A percentile compares a stretch with the other conserved stretches of the same genome.
These are phyloP conservation scores for Microsporum ferrugineum DNA, from an alignment of 2,329 filamentous ascomycete genomes.

Conservation along the genomic window DNA sequence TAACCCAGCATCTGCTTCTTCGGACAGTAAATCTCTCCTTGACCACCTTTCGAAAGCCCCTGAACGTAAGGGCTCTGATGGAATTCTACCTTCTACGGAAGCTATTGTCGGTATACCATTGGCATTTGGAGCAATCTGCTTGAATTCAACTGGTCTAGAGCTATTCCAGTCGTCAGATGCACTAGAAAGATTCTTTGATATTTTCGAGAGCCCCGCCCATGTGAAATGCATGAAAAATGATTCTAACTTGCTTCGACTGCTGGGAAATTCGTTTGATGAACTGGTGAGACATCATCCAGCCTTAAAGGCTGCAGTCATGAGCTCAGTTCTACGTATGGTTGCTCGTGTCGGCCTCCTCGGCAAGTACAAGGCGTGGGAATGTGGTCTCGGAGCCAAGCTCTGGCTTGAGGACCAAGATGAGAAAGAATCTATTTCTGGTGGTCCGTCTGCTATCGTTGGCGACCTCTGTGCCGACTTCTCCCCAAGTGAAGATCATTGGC, in stretches of 20 bases:
- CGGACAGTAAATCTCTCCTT: slow-evolving; percentile 18
- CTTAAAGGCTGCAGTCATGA: slow-evolving; percentile 67
- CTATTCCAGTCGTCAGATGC: slow-evolving; percentile 75
- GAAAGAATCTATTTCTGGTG: slow-evolving; percentile 49
- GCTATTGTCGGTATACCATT: slow-evolving; percentile 77
- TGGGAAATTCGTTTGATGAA: slow-evolving; percentile 86
- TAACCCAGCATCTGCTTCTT: slow-evolving; percentile 15
- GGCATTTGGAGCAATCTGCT: slow-evolving; percentile 83
- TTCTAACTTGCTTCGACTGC: slow-evolving; percentile 55
- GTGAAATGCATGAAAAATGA: slow-evolving; percentile 73
- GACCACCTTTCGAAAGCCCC: slow-evolving; percentile 24
- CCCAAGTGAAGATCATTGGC: slow-evolving; percentile 17
- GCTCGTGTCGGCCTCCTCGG: slow-evolving; percentile 67
- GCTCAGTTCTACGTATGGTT: slow-evolving; percentile 81
- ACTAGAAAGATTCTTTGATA: slow-evolving; percentile 78
- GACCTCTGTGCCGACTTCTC: slow-evolving; percentile 25
- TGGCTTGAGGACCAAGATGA: slow-evolving; percentile 51
- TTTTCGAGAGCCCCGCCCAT: slow-evolving; percentile 89
- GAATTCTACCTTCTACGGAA: slow-evolving; percentile 77
- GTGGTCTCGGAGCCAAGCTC: slow-evolving; percentile 69
- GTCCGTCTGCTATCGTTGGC: slow-evolving; percentile 30
- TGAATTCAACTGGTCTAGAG: slow-evolving; percentile 78
- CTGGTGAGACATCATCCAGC: slow-evolving; percentile 84
- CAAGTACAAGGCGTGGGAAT: slow-evolving; percentile 53
- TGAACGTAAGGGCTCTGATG: slow-evolving; percentile 43